Conservation (phyloP, 2,329 filamentous ascomycete species). For the Leptographium radiaticola region DNA sequence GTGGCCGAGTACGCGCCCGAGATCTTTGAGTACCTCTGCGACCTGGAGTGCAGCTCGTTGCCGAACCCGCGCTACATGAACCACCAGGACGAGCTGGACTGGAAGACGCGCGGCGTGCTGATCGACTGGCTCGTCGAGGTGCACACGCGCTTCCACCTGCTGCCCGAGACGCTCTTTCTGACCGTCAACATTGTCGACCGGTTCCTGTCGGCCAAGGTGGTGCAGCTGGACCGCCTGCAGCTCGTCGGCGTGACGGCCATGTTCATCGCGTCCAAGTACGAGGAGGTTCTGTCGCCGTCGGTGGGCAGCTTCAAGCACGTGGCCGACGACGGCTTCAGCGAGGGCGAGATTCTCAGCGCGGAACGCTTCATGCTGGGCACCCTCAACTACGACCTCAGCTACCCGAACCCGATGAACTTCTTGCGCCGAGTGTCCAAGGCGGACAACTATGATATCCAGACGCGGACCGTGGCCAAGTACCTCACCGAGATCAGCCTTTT, state of each 20-base stretch:
- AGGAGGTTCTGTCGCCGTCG: constrained; percentile 93
- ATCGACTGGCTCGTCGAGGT: constrained; percentile 98
- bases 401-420: constrained; percentile 99
- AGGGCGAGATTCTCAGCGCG: constrained; percentile 91
- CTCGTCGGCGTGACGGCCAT: constrained; percentile 96
- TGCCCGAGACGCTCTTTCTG: constrained; percentile 93
- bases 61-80: constrained; percentile 93
- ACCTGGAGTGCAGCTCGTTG: constrained; percentile 65
- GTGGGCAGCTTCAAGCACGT: constrained; percentile 96
- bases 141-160: constrained; percentile 87
- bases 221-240: constrained; percentile 90
- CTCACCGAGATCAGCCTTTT: constrained; percentile 93
- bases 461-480: constrained; percentile 93
- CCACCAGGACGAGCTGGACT: constrained; percentile 87
- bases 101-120: constrained; percentile 96
- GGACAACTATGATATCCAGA: constrained; percentile 98
- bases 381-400: constrained; percentile 93
- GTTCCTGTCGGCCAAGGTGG: constrained; percentile 89
- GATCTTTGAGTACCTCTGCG: constrained; percentile 90
- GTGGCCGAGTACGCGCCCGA: constrained; percentile 94
- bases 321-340: constrained; percentile 89
- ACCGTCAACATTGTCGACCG: constrained; percentile 97
- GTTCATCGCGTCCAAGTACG: constrained; percentile 99
- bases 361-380: constrained; percentile 87
- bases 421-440: constrained; percentile 96